Evolutionary conservation across 2,329 filamentous ascomycete genomes (phyloP), one percentile per base, ranked within the genome.

Genomic region (Ascochyta viciae-villosae): DNA sequence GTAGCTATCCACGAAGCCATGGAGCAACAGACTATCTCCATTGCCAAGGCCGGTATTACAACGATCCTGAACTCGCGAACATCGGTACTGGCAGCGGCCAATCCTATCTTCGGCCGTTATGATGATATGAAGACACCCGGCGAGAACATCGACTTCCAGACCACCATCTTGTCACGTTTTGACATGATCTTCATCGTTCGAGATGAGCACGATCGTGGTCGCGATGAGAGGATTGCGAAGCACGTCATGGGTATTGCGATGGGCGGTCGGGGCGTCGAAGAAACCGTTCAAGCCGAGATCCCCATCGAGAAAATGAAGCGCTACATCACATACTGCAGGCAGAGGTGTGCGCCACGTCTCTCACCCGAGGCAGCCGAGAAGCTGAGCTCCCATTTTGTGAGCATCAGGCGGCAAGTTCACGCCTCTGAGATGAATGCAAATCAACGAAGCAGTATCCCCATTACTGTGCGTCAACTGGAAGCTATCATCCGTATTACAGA

Each of bases 171-270:
- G 63, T 98, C 94, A 2, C 91, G 95, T 84, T 99, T 99, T 75
- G 95, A 99, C 77, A 97, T 99, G 91, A 98, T 99, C 64, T 99
- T 98, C 81, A 97, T 99, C 64, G 94, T 99, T 60, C 91, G 91
- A 66, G 95, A 99, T 75, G 92, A 96, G 60, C 95, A 99, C 75
- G 91, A 94, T 60, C 86, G 91, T 40, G 89, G 86, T 54, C 91
- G 94, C 70, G 95, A 99, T 72, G 92, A 97, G 80, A 88, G 85
- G 4, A 98, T 99, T 70, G 95, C 95, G 12, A 94, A 89, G 73
- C 95, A 99, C 85, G 94, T 99, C 72, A 96, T 99, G 88, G 88
- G 89, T 41, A 93, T 99, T 62, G 94, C 98, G 70, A 98, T 97
- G 91, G 92, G 92, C 55, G 90, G 91, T 13, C 87, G 89, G 49